These are phyloP conservation scores for Ophidiomyces ophidiicola DNA, from an alignment of 2,329 filamentous ascomycete species.

Conservation along the genomic window DNA sequence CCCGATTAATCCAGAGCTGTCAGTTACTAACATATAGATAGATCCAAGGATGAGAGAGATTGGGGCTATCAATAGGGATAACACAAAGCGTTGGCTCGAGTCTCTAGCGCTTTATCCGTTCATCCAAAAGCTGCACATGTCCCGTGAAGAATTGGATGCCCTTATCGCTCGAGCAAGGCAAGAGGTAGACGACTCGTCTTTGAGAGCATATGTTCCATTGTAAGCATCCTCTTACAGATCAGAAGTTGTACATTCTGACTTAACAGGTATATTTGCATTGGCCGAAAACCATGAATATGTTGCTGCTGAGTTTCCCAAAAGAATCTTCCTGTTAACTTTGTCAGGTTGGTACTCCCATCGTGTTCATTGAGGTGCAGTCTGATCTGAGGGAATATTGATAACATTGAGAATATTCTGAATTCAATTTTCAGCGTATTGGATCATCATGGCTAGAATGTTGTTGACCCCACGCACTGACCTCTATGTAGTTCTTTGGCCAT, in stretches of 20 bases:
- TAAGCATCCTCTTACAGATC: conserved; percentile 19
- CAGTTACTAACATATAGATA: conserved; percentile 22
- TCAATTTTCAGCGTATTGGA: too few species aligned
- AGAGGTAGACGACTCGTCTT: conserved; percentile 27
- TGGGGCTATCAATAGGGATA: conserved; percentile 31
- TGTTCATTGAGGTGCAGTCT: too few species aligned
- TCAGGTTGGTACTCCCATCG: too few species aligned
- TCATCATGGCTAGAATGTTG: too few species aligned
- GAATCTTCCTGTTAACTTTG: too few species aligned
- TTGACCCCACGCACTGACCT: too few species aligned
- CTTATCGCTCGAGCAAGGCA: conserved; percentile 28
- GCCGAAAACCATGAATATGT: conserved; percentile 31
- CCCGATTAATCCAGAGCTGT: not conserved
- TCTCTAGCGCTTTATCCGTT: conserved; percentile 36
- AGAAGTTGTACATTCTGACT: conserved; percentile 16
- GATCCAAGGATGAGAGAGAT: conserved; percentile 34
- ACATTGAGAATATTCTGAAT: too few species aligned
- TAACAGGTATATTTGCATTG: conserved; percentile 33
- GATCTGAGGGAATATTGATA: too few species aligned
- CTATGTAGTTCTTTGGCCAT: too few species aligned
- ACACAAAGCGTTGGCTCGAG: conserved; percentile 28
- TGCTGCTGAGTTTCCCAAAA: too few species aligned
- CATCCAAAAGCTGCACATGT: conserved; percentile 33
- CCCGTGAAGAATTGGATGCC: conserved; percentile 26
- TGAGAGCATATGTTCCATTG: conserved; percentile 38